Conservation (phyloP, 106 monocot genomes). For the Ottelia alismoides region DNA sequence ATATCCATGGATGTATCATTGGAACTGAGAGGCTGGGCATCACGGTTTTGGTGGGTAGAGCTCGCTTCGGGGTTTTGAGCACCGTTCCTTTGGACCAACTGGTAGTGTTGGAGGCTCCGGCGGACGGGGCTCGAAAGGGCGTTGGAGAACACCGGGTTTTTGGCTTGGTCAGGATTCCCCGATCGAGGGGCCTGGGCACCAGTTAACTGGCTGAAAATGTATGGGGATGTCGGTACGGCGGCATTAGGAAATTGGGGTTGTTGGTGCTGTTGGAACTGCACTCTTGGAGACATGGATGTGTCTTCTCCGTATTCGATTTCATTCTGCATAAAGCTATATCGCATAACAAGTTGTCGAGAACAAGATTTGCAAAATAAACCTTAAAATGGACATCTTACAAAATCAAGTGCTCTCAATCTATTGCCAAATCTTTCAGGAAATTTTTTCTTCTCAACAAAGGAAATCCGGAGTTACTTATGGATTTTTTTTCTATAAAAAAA, state of each 20-base stretch:
- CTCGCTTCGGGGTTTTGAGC: neutral
- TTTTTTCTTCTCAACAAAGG: too few relatives aligned
- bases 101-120: slow-evolving; percentile 41
- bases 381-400: too few relatives aligned
- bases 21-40: neutral
- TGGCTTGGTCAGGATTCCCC: slow-evolving; percentile 30
- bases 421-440: too few relatives aligned
- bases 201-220: slow-evolving; percentile 3
- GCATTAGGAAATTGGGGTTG: too few relatives aligned
- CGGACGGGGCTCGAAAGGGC: slow-evolving; percentile 51
- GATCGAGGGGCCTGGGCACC: slow-evolving; percentile 10
- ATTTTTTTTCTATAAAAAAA: too few relatives aligned
- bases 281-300: slow-evolving; percentile 21
- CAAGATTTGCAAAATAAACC: too few relatives aligned
- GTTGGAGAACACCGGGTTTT: slow-evolving; percentile 48
- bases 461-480: too few relatives aligned
- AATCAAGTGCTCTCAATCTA: too few relatives aligned
- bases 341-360: too few relatives aligned
- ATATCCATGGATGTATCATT: slow-evolving; percentile 48
- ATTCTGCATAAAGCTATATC: too few relatives aligned
- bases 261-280: slow-evolving; percentile 14
- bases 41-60: neutral
- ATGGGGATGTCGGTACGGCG: too few relatives aligned
- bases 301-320: slow-evolving; percentile 56
- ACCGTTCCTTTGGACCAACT: slow-evolving; percentile 22